Percentiles rank a stretch among this genome's conserved stretches.
Evolutionary conservation across 176 grass and related monocot genomes (phyloP).

Genomic region (Oryza nivara): DNA sequence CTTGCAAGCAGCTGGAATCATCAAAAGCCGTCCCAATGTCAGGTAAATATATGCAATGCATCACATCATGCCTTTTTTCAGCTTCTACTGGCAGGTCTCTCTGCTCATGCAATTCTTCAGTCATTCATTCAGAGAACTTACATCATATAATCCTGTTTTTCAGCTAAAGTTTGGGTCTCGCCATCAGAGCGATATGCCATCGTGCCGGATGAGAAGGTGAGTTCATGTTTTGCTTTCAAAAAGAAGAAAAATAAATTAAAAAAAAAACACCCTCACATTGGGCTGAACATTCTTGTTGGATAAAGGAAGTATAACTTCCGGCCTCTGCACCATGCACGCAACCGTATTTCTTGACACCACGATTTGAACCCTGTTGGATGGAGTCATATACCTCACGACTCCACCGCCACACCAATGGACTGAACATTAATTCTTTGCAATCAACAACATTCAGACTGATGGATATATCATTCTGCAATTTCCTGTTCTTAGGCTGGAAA

Average conservation of each 20-base stretch:
- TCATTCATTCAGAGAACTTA: neutral
- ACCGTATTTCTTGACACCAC: too few species aligned
- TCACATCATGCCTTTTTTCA: neutral
- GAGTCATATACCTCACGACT: too few species aligned
- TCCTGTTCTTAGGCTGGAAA: constrained; percentile 43
- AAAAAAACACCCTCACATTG: neutral
- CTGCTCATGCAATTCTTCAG: neutral
- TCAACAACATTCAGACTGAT: neutral
- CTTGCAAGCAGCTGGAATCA: constrained; percentile 67
- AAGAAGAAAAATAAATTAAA: neutral
- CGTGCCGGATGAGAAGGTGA: constrained; percentile 78
- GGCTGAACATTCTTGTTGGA: neutral
- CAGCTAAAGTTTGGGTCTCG: constrained; percentile 67
- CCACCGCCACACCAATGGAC: neutral
- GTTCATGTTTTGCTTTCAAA: constrained; percentile 13
- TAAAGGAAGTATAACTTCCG: too few species aligned
- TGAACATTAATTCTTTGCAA: neutral
- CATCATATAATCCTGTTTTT: constrained; percentile 19
- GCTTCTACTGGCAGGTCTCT: neutral
- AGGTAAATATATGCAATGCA: constrained; percentile 34
- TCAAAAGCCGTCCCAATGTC: constrained; percentile 52
- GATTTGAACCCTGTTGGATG: too few species aligned
- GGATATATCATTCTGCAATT: neutral
- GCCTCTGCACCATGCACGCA: too few species aligned
- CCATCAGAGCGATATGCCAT: constrained; percentile 77